These are phyloP conservation scores for Coelastrella sp. DNA, from an alignment of 139 green algal genomes.

Conservation along the genomic window DNA sequence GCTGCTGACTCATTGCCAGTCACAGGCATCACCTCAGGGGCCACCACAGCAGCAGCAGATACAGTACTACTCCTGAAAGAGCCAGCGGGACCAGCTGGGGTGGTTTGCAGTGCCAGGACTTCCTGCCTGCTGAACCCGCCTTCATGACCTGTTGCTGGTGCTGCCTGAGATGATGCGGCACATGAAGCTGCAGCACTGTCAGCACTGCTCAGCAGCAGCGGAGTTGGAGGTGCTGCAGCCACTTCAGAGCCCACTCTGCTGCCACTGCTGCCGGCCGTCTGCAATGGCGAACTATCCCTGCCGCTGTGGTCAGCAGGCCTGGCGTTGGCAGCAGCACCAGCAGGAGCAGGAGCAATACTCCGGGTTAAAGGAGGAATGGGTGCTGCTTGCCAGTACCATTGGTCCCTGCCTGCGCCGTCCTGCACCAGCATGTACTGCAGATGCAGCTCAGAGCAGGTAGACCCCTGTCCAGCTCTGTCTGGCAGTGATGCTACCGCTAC, in stretches of 20 bases:
- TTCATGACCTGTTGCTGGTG: neutral
- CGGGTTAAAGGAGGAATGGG: neutral
- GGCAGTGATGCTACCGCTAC: neutral
- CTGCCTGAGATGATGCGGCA: neutral
- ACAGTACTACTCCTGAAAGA: neutral
- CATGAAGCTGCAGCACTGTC: neutral
- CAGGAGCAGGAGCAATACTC: neutral
- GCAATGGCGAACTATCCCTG: neutral
- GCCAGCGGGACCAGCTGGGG: no score
- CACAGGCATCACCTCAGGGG: neutral
- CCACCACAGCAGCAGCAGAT: neutral
- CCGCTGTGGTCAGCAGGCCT: neutral
- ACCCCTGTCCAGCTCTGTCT: neutral
- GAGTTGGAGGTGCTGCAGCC: neutral
- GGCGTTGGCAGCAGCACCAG: neutral
- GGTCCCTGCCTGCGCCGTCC: constrained; percentile 3
- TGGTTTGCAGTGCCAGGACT: neutral
- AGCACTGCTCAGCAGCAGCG: neutral
- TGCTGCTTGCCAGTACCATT: neutral
- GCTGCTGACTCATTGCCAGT: neutral
- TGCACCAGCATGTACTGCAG: constrained; percentile 36
- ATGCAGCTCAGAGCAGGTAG: neutral
- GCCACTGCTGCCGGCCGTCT: neutral
- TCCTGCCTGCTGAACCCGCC: neutral
- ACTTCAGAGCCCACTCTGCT: neutral